Conservation (phyloP, 2,329 filamentous ascomycete species). For the Purpureocillium takamizusanense region DNA sequence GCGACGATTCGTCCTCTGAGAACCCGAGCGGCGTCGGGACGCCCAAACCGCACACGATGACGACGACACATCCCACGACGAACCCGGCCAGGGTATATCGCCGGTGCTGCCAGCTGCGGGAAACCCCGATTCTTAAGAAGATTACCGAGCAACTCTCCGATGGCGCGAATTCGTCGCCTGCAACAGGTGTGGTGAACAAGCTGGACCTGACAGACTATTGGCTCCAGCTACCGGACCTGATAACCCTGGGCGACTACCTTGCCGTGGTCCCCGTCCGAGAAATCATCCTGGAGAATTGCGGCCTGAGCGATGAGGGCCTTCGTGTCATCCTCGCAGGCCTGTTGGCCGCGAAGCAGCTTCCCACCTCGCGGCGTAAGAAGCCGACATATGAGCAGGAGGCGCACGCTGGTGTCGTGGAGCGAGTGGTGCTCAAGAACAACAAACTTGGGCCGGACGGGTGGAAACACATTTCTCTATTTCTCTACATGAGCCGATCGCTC, state of each 20-base stretch:
- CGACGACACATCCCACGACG: constrained; percentile 57
- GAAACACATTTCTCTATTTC: constrained; percentile 82
- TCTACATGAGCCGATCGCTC: constrained; percentile 81
- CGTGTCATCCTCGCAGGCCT: constrained; percentile 81
- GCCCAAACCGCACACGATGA: constrained; percentile 1
- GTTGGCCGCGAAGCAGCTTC: constrained; percentile 65
- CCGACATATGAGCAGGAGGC: constrained; percentile 31
- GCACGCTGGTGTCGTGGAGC: constrained; percentile 70
- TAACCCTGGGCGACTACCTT: constrained; percentile 87
- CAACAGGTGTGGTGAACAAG: constrained; percentile 69
- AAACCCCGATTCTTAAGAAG: constrained; percentile 85
- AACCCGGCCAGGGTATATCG: constrained; percentile 90
- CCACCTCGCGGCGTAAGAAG: constrained; percentile 40
- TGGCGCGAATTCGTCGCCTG: constrained; percentile 53
- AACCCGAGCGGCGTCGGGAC: constrained; percentile 7
- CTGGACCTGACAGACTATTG: constrained; percentile 79
- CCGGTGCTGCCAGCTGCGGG: constrained; percentile 85
- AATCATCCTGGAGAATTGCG: constrained; percentile 77
- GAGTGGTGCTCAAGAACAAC: constrained; percentile 84
- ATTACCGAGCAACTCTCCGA: constrained; percentile 81
- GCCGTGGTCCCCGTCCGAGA: constrained; percentile 88
- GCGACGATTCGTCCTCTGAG: constrained; percentile 48
- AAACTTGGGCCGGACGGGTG: constrained; percentile 82
- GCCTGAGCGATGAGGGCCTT: constrained; percentile 77
- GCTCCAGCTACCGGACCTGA: constrained; percentile 72